Conservation (phyloP, 208 protist species). For the Leishmania guyanensis region DNA sequence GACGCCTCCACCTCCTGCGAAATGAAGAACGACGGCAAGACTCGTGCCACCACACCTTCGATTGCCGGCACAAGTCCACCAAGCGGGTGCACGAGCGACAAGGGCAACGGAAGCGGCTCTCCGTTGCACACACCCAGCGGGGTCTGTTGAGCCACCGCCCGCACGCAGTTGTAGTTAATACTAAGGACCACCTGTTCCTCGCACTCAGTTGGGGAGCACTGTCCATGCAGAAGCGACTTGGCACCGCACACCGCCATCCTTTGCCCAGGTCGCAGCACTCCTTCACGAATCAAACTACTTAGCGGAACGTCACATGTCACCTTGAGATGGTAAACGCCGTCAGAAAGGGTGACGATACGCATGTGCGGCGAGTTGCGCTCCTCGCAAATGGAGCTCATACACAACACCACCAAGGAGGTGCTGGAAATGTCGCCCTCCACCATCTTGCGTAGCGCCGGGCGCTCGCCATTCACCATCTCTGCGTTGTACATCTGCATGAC, state of each 20-base stretch:
- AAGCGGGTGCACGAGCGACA: constrained; percentile 52
- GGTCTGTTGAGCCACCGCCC: constrained; percentile 39
- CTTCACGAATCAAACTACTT: constrained; percentile 64
- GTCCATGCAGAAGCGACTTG: constrained; percentile 40
- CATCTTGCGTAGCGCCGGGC: constrained; percentile 69
- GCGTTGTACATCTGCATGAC: constrained; percentile 71
- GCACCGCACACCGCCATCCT: constrained; percentile 75
- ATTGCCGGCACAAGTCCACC: constrained; percentile 80
- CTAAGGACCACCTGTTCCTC: constrained; percentile 44
- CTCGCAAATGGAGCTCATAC: constrained; percentile 43
- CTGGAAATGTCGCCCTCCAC: constrained; percentile 67
- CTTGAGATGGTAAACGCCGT: constrained; percentile 77
- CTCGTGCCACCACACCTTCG: constrained; percentile 62
- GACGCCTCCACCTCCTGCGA: constrained; percentile 13
- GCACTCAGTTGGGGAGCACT: constrained; percentile 65
- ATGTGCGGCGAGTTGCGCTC: constrained; percentile 64
- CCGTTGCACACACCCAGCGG: constrained; percentile 56
- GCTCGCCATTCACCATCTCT: constrained; percentile 69
- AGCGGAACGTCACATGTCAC: constrained; percentile 75
- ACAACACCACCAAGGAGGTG: constrained; percentile 58
- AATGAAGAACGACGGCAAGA: constrained; percentile 75
- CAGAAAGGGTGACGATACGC: constrained; percentile 56
- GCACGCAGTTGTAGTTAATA: constrained; percentile 84
- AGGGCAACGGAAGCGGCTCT: constrained; percentile 51
- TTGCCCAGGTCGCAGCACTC: constrained; percentile 51